Percentiles rank a stretch among this genome's conserved stretches.
phyloP scores from a whole-genome alignment of 2,329 filamentous ascomycete species.

The Didymella pinodella region DNA sequence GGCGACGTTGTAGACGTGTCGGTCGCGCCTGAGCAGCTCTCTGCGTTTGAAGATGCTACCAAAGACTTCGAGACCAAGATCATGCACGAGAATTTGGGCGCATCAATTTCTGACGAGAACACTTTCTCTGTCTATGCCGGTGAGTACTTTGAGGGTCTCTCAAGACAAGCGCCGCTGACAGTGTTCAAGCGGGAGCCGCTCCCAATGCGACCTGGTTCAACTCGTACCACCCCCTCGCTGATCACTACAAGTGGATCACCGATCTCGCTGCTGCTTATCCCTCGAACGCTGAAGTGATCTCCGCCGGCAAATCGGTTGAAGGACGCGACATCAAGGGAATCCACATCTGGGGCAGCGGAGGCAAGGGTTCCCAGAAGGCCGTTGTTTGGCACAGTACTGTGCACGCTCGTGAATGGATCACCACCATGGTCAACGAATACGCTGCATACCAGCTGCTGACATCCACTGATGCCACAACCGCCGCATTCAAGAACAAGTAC shows the following conservation, averaged over 20 bases:
- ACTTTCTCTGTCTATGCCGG: conserved; percentile 43
- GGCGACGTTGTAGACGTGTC: conserved; percentile 48
- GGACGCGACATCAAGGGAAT: conserved; percentile 51
- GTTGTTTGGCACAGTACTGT: conserved; percentile 52
- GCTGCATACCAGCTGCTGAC: conserved; percentile 49
- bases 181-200: conserved; percentile 34
- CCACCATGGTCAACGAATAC: conserved; percentile 48
- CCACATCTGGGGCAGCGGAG: conserved; percentile 50
- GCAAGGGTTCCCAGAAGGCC: conserved; percentile 48
- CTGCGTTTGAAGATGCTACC: conserved; percentile 40
- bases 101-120: conserved; percentile 45
- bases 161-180: neutral
- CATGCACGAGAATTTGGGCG: conserved; percentile 51
- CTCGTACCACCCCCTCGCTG: conserved; percentile 48
- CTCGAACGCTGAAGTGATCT: conserved; percentile 46
- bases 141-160: conserved; percentile 33
- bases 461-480: conserved; percentile 39
- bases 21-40: conserved; percentile 43
- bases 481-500: conserved; percentile 64
- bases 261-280: conserved; percentile 49
- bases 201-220: conserved; percentile 49
- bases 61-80: conserved; percentile 39
- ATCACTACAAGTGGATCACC: conserved; percentile 45
- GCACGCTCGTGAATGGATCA: conserved; percentile 51
- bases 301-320: conserved; percentile 46